Evolutionary conservation across 495 filamentous ascomycete species (phyloP).

Genomic region (Podospora australis): DNA sequence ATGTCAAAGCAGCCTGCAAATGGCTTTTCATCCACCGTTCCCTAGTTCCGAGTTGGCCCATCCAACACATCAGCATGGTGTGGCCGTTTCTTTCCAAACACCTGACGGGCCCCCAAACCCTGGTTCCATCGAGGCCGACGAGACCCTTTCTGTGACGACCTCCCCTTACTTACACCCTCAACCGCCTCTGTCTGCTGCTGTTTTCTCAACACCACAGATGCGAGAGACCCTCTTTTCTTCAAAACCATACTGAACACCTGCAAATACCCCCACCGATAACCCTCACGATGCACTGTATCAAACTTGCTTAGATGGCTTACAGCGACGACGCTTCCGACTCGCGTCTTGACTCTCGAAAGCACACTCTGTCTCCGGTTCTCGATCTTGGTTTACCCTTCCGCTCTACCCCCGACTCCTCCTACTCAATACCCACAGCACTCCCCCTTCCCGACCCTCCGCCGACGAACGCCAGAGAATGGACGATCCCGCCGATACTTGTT

Average conservation of each 20-base stretch:
- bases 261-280: constrained; percentile 8
- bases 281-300: constrained; percentile 21
- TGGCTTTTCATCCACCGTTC: too few species aligned
- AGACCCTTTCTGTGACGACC: constrained; percentile 9
- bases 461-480: constrained; percentile 34
- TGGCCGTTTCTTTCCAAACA: constrained; percentile 14
- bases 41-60: constrained; percentile 3
- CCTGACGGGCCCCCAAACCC: constrained; percentile 12
- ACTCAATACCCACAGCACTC: constrained; percentile 8
- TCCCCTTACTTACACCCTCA: constrained; percentile 4
- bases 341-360: constrained; percentile 13
- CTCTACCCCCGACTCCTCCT: constrained; percentile 8
- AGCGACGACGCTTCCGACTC: constrained; percentile 17
- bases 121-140: neutral
- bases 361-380: constrained; percentile 25
- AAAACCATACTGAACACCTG: constrained; percentile 10
- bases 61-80: constrained; percentile 10
- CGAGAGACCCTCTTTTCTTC: too few species aligned
- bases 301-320: constrained; percentile 31
- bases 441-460: constrained; percentile 1
- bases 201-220: constrained; percentile 10
- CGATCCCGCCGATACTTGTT: constrained; percentile 29
- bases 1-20: constrained; percentile 4
- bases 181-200: constrained; percentile 6
- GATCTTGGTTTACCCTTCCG: constrained; percentile 22